Percentiles rank a stretch among this genome's conserved stretches.
phyloP scores from a whole-genome alignment of 2,329 filamentous ascomycete genomes.

The Fusarium lyarnte region DNA sequence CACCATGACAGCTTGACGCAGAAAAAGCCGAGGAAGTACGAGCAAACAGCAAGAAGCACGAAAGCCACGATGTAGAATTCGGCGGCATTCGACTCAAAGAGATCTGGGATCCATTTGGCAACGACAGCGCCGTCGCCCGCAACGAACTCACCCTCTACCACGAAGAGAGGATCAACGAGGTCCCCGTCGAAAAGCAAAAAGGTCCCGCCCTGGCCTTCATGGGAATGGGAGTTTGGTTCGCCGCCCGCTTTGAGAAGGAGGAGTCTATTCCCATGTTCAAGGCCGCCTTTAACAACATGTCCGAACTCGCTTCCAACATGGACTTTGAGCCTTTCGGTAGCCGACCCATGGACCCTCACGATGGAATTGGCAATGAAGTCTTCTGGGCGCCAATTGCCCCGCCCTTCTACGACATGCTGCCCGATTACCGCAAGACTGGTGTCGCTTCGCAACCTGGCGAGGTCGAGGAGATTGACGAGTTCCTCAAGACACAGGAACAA shows the following conservation, averaged over 20 bases:
- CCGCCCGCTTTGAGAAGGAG: constrained; percentile 29
- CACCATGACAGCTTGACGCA: constrained; percentile 25
- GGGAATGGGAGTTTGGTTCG: constrained; percentile 42
- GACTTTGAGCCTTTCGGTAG: constrained; percentile 30
- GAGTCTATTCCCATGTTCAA: constrained; percentile 29
- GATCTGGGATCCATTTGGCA: constrained; percentile 67
- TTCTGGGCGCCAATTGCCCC: constrained; percentile 43
- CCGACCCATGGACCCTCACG: constrained; percentile 37
- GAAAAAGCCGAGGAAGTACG: constrained; percentile 28
- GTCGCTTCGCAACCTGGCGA: constrained; percentile 23
- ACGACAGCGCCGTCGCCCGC: constrained; percentile 21
- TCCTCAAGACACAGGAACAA: constrained; percentile 18
- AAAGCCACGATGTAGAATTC: constrained; percentile 33
- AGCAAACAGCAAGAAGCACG: constrained; percentile 26
- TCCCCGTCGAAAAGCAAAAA: constrained; percentile 32
- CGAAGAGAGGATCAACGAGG: constrained; percentile 21
- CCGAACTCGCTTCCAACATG: constrained; percentile 24
- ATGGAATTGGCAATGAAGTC: constrained; percentile 43
- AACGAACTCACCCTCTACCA: constrained; percentile 37
- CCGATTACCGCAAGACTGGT: constrained; percentile 29
- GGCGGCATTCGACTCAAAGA: constrained; percentile 49
- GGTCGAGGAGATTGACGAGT: constrained; percentile 30
- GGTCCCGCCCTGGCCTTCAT: constrained; percentile 37
- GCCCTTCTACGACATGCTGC: constrained; percentile 31
- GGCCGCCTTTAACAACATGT: constrained; percentile 28